phyloP scores from a whole-genome alignment of 768 basidiomycete genomes.

The Suillus lakei region DNA sequence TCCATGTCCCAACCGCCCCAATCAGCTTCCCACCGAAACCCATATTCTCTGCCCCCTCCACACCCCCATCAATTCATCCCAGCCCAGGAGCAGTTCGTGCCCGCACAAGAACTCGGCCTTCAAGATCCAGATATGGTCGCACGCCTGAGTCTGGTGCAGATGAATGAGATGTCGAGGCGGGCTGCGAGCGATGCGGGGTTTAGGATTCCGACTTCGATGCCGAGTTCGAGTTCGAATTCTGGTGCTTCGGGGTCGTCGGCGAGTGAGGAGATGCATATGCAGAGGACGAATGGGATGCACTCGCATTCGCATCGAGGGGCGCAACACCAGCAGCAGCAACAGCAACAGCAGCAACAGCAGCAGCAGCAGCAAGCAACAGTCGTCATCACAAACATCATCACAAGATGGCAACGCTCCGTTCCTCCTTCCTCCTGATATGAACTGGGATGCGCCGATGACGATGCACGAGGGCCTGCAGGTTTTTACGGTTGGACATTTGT shows the following conservation, averaged over 20 bases:
- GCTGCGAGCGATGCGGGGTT: slow-evolving; percentile 47
- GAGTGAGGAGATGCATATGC: slow-evolving; percentile 48
- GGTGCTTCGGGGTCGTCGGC: slow-evolving; percentile 46
- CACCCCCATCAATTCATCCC: slow-evolving; percentile 4
- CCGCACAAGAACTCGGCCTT: slow-evolving; percentile 53
- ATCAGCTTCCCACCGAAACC: background rate
- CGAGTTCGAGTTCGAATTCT: slow-evolving; percentile 7
- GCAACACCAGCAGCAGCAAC: slow-evolving; percentile 15
- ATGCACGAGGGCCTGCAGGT: slow-evolving; percentile 75
- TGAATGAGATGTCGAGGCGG: slow-evolving; percentile 77
- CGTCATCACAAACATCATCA: slow-evolving; percentile 22
- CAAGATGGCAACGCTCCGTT: slow-evolving; percentile 33
- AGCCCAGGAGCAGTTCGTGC: slow-evolving; percentile 48
- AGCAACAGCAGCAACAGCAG: slow-evolving; percentile 4
- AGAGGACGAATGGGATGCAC: slow-evolving; percentile 28
- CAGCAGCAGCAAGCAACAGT: slow-evolving; percentile 13
- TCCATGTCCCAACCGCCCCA: slow-evolving; percentile 3
- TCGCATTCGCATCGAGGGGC: slow-evolving; percentile 23
- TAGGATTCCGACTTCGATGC: slow-evolving; percentile 19
- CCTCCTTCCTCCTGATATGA: slow-evolving; percentile 26
- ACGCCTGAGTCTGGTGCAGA: slow-evolving; percentile 70
- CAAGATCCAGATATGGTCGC: slow-evolving; percentile 60
- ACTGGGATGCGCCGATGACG: slow-evolving; percentile 32
- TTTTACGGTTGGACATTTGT: slow-evolving; percentile 78
- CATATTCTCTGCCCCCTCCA: slow-evolving; percentile 6